phyloP scores from a whole-genome alignment of 768 basidiomycete species.

The Suillus decipiens region DNA sequence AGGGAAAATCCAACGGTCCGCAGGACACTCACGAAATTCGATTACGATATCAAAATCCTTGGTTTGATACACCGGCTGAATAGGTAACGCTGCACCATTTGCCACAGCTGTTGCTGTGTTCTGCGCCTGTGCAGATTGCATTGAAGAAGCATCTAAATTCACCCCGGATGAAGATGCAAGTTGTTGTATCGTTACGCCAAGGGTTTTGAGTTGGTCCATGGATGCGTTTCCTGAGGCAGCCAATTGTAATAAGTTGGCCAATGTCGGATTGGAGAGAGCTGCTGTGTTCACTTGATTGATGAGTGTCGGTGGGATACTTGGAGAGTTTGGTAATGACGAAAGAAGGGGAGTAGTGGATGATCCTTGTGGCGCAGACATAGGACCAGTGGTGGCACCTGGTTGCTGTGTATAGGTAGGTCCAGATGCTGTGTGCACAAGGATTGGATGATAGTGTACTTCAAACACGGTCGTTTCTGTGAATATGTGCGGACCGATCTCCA shows the following conservation, averaged over 20 bases:
- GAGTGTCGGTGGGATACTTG: slow-evolving; percentile 55
- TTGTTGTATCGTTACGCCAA: slow-evolving; percentile 74
- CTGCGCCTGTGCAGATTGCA: slow-evolving; percentile 17
- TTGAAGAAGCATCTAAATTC: slow-evolving; percentile 8
- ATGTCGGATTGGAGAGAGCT: slow-evolving; percentile 64
- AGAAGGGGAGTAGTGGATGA: slow-evolving; percentile 40
- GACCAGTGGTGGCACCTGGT: slow-evolving; percentile 14
- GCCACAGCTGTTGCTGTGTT: slow-evolving; percentile 18
- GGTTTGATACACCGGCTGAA: slow-evolving; percentile 26
- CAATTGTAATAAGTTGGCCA: slow-evolving; percentile 64
- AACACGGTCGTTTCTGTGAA: slow-evolving; percentile 70
- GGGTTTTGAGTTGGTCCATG: slow-evolving; percentile 63
- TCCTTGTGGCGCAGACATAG: slow-evolving; percentile 22
- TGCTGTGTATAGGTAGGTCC: slow-evolving; percentile 30
- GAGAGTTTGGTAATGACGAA: slow-evolving; percentile 45
- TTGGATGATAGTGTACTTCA: slow-evolving; percentile 68
- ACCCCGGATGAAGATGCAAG: slow-evolving; percentile 39
- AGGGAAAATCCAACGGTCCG: slow-evolving; percentile 71
- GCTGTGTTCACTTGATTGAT: slow-evolving; percentile 67
- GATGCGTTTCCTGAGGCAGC: slow-evolving; percentile 64
- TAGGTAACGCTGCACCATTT: slow-evolving; percentile 15
- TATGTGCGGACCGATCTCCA: slow-evolving; percentile 75
- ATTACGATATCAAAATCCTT: slow-evolving; percentile 74
- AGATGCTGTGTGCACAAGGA: slow-evolving; percentile 24
- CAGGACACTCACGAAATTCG: slow-evolving; percentile 64